Conservation (phyloP, 2,329 filamentous ascomycete species). For the Clonostachys solani region DNA sequence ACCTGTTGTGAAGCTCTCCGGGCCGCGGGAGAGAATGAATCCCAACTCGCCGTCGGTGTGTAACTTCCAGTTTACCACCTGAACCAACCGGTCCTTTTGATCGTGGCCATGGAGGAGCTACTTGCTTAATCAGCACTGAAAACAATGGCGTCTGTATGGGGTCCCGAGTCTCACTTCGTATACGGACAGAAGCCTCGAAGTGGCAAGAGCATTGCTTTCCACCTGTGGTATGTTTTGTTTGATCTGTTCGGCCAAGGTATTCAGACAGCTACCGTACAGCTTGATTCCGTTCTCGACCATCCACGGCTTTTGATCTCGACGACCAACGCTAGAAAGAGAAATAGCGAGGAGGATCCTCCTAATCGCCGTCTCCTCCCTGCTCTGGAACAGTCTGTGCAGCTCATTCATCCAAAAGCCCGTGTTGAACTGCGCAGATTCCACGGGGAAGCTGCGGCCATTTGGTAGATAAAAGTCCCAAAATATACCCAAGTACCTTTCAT, state of each 20-base stretch:
- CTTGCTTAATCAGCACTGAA: neutral
- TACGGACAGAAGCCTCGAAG: neutral
- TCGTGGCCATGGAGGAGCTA: neutral
- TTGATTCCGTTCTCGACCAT: neutral
- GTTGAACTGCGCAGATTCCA: neutral
- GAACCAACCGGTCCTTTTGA: neutral
- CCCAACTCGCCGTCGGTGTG: neutral
- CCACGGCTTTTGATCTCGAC: neutral
- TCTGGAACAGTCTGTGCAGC: neutral
- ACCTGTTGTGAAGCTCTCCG: neutral
- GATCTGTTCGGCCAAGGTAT: neutral
- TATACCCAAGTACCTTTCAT: neutral
- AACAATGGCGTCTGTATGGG: neutral
- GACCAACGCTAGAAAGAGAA: neutral
- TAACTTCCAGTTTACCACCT: neutral
- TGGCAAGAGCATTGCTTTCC: neutral
- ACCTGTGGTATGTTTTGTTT: neutral
- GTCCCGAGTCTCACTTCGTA: neutral
- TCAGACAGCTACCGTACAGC: neutral
- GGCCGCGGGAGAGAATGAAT: neutral
- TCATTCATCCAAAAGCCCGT: neutral
- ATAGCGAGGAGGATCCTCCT: neutral
- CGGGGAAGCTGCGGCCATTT: neutral
- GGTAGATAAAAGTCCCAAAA: neutral
- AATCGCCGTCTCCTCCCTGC: neutral